Evolutionary conservation across 306 rosid species (phyloP).

Genomic region (Rosa chinensis): DNA sequence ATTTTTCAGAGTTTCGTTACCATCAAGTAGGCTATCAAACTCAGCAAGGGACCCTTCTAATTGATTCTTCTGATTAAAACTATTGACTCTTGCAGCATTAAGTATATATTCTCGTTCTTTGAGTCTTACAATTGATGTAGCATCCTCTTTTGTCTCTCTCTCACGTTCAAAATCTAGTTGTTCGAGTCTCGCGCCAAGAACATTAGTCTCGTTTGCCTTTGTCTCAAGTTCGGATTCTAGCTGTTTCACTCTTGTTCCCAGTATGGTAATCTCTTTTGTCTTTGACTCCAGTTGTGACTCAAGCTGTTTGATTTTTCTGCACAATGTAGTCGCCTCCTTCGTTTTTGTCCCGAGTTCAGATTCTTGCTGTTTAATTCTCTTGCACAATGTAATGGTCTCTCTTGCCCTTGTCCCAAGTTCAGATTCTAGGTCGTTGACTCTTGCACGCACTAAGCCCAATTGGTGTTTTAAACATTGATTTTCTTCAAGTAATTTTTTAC

Average conservation of each 20-base stretch:
- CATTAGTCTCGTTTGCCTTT: background rate
- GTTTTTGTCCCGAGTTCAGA: background rate
- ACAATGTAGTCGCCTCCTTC: background rate
- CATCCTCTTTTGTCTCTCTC: background rate
- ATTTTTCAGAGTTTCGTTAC: background rate
- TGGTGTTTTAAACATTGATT: background rate
- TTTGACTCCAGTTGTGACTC: background rate
- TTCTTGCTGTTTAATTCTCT: background rate
- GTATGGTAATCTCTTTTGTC: background rate
- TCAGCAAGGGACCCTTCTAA: background rate
- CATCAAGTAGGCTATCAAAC: background rate
- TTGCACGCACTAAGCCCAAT: background rate
- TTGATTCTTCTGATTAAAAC: background rate
- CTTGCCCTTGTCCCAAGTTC: background rate
- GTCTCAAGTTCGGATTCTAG: background rate
- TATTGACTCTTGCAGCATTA: background rate
- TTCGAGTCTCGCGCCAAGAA: background rate
- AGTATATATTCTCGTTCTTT: background rate
- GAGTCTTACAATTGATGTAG: background rate
- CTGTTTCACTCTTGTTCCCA: background rate
- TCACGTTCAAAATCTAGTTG: background rate
- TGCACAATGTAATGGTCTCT: background rate
- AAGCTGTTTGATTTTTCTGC: background rate
- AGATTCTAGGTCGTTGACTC: background rate
- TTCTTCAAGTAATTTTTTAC: slow-evolving; percentile 5